Evolutionary conservation across 208 protist species (phyloP).

Genomic region (Wallacemonas rigidus): DNA sequence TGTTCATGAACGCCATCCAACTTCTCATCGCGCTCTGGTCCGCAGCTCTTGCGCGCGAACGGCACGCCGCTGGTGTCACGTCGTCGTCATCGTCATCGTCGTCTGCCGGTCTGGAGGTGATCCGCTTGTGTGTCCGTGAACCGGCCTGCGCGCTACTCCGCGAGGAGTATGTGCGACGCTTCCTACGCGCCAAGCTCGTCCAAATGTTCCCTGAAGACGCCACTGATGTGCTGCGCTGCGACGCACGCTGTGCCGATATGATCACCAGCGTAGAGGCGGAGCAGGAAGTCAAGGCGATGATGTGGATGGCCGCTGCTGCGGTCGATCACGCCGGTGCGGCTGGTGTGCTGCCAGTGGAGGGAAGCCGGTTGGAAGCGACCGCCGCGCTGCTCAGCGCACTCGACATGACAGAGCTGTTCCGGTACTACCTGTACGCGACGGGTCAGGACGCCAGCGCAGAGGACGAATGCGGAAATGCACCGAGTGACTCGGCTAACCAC

Average conservation of each 20-base stretch:
- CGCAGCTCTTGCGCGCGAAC: slow-evolving; percentile 17
- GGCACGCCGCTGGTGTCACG: neutral
- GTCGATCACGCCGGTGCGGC: too few species aligned
- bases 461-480: too few species aligned
- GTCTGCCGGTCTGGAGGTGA: slow-evolving; percentile 28
- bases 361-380: neutral
- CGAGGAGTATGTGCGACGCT: slow-evolving; percentile 38
- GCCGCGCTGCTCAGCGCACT: neutral
- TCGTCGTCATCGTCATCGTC: neutral
- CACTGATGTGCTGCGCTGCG: slow-evolving; percentile 8
- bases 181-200: slow-evolving; percentile 31
- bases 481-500: neutral
- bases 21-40: slow-evolving; percentile 48
- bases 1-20: slow-evolving; percentile 33
- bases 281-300: neutral
- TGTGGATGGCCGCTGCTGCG: neutral
- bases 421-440: slow-evolving; percentile 11
- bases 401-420: slow-evolving; percentile 2
- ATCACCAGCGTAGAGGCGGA: neutral
- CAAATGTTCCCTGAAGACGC: slow-evolving; percentile 23
- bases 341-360: neutral
- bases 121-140: slow-evolving; percentile 32
- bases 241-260: neutral
- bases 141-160: slow-evolving; percentile 26
- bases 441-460: neutral